Conservation (phyloP, 257 asterid genomes). For the Phtheirospermum japonicum region DNA sequence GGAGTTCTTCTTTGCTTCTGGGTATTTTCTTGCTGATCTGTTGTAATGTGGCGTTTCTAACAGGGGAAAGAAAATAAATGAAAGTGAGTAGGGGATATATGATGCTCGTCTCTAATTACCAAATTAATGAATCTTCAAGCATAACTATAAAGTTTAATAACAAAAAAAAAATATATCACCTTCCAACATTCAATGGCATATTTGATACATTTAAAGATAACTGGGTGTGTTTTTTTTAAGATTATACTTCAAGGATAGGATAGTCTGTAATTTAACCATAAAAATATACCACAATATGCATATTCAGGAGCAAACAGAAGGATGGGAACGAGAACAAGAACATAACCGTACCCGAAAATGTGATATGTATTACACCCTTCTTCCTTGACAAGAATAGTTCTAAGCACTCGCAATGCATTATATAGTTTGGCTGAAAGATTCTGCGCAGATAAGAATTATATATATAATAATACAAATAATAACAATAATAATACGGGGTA, state of each 20-base stretch:
- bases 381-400: conserved; percentile 56
- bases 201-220: too few species aligned
- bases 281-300: neutral
- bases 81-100: conserved; percentile 13
- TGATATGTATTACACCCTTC: conserved; percentile 62
- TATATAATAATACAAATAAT: conserved; percentile 5
- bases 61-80: conserved; percentile 20
- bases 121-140: too few species aligned
- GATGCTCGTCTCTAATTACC: neutral
- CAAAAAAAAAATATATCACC: too few species aligned
- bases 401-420: conserved; percentile 57
- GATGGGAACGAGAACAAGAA: conserved; percentile 7
- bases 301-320: neutral
- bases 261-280: neutral
- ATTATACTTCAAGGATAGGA: neutral
- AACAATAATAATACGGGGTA: neutral
- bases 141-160: too few species aligned
- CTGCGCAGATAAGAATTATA: conserved; percentile 34
- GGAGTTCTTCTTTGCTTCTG: conserved; percentile 68
- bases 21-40: conserved; percentile 64
- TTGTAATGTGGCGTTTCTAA: conserved; percentile 60
- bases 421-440: conserved; percentile 62
- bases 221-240: too few species aligned
- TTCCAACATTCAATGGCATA: neutral
- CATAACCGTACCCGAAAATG: conserved; percentile 57